Evolutionary conservation across 2,329 filamentous ascomycete genomes (phyloP), one percentile per base, ranked within the genome.

Genomic region (Coniochaeta hoffmannii): DNA sequence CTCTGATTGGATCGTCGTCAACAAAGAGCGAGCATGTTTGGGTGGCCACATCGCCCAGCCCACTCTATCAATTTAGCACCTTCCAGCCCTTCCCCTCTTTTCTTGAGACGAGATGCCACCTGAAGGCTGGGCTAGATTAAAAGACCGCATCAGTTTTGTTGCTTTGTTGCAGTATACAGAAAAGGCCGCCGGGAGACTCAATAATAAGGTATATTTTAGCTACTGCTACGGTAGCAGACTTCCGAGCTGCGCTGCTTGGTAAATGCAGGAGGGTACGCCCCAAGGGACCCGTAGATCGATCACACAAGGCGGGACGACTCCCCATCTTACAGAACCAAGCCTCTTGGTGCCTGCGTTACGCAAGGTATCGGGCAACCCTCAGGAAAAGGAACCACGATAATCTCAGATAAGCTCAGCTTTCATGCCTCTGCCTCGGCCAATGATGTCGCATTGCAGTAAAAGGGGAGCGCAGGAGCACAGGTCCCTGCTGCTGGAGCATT

Each of bases 131-230:
- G 22, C 38, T 38, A 7, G 6, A 17, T 10, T 19, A 5, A 4
- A 4, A 38, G 10, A 17, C 15, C n/a, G 35, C 15, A 49, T 22
- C 15, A 28, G 7, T 49, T n/a, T n/a, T 30, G 32, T 50, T 50
- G 46, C 46, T 50, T 50, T 50, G 46, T 50, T 50, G 46, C 46
- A 50, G 46, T n/a, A 26, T 46, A 28, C 26, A 22, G 19, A 41
- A 8, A 3, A 22, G 17, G 3, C 22, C 4, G 17, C 17, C 36
- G 36, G 36, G 36, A 41, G 22, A n/a, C n/a, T n/a, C n/a, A n/a
- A n/a, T n/a, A n/a, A n/a, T n/a, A n/a, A n/a, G n/a, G n/a, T n/a
- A n/a, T n/a, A n/a, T n/a, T n/a, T 9, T 22, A 41, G 6, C 22
- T n/a, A 41, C 9, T 41, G 22, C 36, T 41, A 41, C 36, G n/a